Base-by-base conservation (phyloP, 352 stramenopile genomes). In the Phytophthora citricola region DNA sequence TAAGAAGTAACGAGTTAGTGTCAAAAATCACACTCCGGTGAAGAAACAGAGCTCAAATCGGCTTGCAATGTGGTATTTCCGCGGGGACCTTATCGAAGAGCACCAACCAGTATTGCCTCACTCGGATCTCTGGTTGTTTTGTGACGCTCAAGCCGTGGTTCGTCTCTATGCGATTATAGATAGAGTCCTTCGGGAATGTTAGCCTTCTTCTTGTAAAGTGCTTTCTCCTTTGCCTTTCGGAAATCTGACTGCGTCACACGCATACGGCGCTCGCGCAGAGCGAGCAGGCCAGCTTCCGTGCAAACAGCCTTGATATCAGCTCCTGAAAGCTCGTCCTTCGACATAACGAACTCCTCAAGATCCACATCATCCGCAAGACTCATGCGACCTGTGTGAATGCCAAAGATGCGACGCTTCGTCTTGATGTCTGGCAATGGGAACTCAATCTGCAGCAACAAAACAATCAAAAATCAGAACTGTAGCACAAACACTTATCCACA, bases 271-370 rank as follows among this genome's bases (percentile, higher is more conserved):
- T 99, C 98, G 62, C 98, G 92, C 41, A 99, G 83, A 4, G 98
- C 98, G 39, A 99, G 85, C 81, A 99, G 94, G 51, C 98, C 98
- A 14, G 98, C 98, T 76, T 99, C 98, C 22, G 98, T 99, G 83
- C 98, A 99, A 60, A 99, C 94, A 41, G 98, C 98, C 75, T 97
- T 99, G 78, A 99, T 99, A 84, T 99, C 98, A 46, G 98, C 98
- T 27, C 98, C 98, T 40, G 96, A 99, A 5, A 99, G 90, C 74
- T 99, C 98, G 81, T 99, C 98, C 83, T 99, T 99, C 51, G 96
- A 92, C 95, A 99, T 99, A 67, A 99, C 96, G 63, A 99, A 99
- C 71, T 98, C 97, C 76, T 99, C 98, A 31, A 99, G 69, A 77
- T 99, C 97, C 29, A 99, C 98, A 71, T 99, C 98, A 36, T 99